Conservation (phyloP, 1,284 basidiomycete genomes). For the Cutaneotrichosporon sp. region DNA sequence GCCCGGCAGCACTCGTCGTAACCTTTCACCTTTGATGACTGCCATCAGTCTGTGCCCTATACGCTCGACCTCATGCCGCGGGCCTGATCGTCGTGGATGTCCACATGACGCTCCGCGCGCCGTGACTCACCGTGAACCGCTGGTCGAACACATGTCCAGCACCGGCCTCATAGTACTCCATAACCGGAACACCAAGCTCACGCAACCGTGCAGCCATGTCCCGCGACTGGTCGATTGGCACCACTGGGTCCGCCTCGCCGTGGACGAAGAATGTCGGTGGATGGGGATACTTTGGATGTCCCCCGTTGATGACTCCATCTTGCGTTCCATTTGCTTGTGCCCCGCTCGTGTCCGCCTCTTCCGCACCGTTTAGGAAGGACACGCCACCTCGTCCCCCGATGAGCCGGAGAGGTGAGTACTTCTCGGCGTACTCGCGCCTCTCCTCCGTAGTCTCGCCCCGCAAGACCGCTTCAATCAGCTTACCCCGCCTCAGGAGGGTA, state of each 20-base stretch:
- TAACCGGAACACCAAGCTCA: slow-evolving; percentile 14
- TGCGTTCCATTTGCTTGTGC: not conserved
- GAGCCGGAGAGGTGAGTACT: not conserved
- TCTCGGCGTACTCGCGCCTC: not conserved
- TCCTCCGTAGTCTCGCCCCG: not conserved
- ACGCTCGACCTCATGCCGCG: too few relatives aligned
- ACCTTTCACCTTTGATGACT: not conserved
- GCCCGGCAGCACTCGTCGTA: slow-evolving; percentile 2
- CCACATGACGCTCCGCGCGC: not conserved
- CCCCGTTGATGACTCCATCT: too few relatives aligned
- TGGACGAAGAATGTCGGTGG: slow-evolving; percentile 28
- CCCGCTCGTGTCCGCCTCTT: not conserved
- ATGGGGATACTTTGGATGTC: slow-evolving; percentile 16
- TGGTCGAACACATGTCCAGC: slow-evolving; percentile 27
- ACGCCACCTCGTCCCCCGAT: not conserved
- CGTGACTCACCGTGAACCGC: slow-evolving; percentile 23
- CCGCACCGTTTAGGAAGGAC: not conserved
- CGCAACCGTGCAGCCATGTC: slow-evolving; percentile 19
- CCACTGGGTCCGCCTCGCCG: slow-evolving; percentile 20
- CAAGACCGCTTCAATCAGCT: not conserved
- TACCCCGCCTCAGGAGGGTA: slow-evolving; percentile 2
- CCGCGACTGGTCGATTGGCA: slow-evolving; percentile 22
- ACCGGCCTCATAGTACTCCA: slow-evolving; percentile 16
- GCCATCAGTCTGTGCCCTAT: not conserved
- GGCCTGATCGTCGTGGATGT: too few relatives aligned